Evolutionary conservation across 306 rosid species (phyloP), one percentile per base, ranked within the genome.

Genomic region (Quercus aquifolioides): DNA sequence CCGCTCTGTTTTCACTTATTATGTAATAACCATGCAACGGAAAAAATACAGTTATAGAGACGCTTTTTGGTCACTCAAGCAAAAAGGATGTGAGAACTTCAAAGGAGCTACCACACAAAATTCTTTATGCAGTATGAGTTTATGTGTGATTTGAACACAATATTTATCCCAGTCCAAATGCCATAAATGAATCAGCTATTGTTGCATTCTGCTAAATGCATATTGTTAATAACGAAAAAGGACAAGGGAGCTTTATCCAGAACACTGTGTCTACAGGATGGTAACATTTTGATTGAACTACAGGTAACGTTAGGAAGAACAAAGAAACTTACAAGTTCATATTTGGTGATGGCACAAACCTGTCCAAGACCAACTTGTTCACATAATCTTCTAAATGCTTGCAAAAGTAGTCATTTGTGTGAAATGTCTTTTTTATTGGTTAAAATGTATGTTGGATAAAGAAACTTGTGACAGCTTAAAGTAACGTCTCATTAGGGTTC

Each of bases 301-400:
- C 51, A 78, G 76, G 52, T 62, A 72, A 73, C 21, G 35, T 23
- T 73, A 20, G 18, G n/a, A 79, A 60, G 55, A 21, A 73, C 25
- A 31, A 74, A 51, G 68, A 55, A 78, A 80, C 97, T 84, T 80
- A 92, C 99, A 21, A 98, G 97, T 82, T 91, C 89, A 67, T 89
- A 92, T 89, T 92, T 95, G 65, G 98, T 88, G 28, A 95, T 81
- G 59, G 97, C 96, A 84, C 91, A 95, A 73, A 95, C 89, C 99
- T 96, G 91, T 79, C 99, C 99, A 51, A 95, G 99, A 74, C 91
- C 97, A 73, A 91, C 97, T 65, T 91, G 80, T 81, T 95, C 99
- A 71, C 93, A 95, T 55, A 95, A 82, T 84, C 85, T 91, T 83
- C 96, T 83, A 76, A 95, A 95, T 43, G 94, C 99, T 96, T 92